A percentile compares a stretch with the other conserved stretches of the same genome.
These are phyloP conservation scores for Lachnellula suecica DNA, from an alignment of 2,329 filamentous ascomycete genomes.

Conservation along the genomic window DNA sequence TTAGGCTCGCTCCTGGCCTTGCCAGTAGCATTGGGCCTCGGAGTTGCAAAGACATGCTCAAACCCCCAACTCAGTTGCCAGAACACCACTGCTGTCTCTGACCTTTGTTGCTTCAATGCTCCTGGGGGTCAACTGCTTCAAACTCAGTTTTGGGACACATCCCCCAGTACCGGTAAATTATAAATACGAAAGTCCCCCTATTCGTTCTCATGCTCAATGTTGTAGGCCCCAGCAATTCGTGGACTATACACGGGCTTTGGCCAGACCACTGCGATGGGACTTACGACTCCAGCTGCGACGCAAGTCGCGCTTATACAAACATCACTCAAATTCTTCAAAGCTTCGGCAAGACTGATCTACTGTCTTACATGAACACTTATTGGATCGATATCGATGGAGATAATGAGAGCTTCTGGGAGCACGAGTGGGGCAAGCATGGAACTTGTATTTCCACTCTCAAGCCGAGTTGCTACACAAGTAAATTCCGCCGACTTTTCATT, in stretches of 20 bases:
- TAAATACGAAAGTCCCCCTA: background rate
- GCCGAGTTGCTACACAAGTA: conserved; percentile 64
- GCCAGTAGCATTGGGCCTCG: conserved; percentile 16
- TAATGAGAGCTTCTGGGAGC: conserved; percentile 67
- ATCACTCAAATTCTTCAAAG: conserved; percentile 61
- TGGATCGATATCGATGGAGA: conserved; percentile 66
- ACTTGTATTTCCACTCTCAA: conserved; percentile 69
- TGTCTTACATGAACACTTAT: conserved; percentile 61
- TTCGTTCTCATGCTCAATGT: background rate
- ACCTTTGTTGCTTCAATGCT: conserved; percentile 75
- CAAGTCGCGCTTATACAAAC: conserved; percentile 59
- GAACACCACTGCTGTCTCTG: conserved; percentile 54
- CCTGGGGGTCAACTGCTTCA: conserved; percentile 70
- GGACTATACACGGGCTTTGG: conserved; percentile 70
- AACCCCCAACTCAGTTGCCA: conserved; percentile 46
- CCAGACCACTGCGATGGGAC: conserved; percentile 69
- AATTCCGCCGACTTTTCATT: conserved; percentile 3
- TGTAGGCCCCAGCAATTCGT: conserved; percentile 35
- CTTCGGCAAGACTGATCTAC: conserved; percentile 52
- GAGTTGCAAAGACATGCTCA: conserved; percentile 25
- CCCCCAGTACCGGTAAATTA: conserved; percentile 47
- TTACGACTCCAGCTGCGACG: conserved; percentile 66
- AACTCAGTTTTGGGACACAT: conserved; percentile 78
- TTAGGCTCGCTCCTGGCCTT: conserved; percentile 8
- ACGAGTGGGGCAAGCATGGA: conserved; percentile 76